Evolutionary conservation across 768 basidiomycete species (phyloP).

Genomic region (Gautieria morchelliformis): DNA sequence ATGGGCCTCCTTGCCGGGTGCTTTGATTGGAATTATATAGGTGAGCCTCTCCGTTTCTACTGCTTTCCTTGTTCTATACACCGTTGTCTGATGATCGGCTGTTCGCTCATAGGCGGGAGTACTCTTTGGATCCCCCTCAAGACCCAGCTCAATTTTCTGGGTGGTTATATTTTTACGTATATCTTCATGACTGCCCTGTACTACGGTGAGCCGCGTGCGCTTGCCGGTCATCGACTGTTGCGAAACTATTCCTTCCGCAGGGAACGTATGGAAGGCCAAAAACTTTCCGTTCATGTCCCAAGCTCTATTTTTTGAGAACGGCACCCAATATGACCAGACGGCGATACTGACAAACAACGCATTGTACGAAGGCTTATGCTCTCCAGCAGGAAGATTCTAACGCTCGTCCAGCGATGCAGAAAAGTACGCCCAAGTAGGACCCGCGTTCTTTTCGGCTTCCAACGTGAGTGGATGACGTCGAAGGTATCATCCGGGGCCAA

Average conservation of each 20-base stretch:
- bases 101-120: neutral
- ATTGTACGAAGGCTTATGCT: slow-evolving; percentile 13
- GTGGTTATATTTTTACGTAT: slow-evolving; percentile 11
- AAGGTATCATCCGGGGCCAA: slow-evolving; percentile 7
- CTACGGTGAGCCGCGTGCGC: slow-evolving; percentile 9
- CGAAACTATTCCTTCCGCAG: neutral
- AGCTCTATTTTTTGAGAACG: slow-evolving; percentile 17
- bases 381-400: slow-evolving; percentile 8
- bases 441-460: slow-evolving; percentile 14
- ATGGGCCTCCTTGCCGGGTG: slow-evolving; percentile 16
- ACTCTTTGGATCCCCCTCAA: slow-evolving; percentile 21
- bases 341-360: slow-evolving; percentile 16
- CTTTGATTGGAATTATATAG: slow-evolving; percentile 19
- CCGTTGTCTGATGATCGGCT: neutral
- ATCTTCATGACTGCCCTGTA: slow-evolving; percentile 17
- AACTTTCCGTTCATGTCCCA: slow-evolving; percentile 24
- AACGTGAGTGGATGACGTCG: slow-evolving; percentile 8
- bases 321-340: slow-evolving; percentile 16
- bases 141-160: slow-evolving; percentile 17
- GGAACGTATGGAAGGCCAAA: slow-evolving; percentile 19
- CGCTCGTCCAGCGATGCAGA: slow-evolving; percentile 10
- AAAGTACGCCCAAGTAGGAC: slow-evolving; percentile 12
- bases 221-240: neutral
- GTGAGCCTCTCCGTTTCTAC: neutral
- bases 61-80: neutral